Percentiles rank a stretch among this genome's conserved stretches.
Conservation (phyloP, 2,329 filamentous ascomycete genomes). For the Fusarium poae region DNA sequence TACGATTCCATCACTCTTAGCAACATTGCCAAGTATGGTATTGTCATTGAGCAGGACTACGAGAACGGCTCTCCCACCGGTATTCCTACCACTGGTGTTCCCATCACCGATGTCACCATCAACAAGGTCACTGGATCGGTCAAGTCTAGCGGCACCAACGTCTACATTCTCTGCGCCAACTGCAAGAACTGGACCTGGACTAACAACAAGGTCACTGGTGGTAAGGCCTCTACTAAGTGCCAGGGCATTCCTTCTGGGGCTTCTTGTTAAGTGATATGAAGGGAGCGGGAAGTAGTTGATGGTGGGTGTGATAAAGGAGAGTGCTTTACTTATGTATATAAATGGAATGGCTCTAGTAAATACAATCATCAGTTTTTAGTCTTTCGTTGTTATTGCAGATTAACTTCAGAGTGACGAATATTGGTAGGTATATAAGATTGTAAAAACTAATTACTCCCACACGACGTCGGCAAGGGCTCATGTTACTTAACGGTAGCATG, state of each 20-base stretch:
- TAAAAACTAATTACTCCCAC: too few species aligned
- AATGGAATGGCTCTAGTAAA: not conserved
- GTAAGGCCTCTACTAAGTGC: constrained; percentile 55
- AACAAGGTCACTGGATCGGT: constrained; percentile 60
- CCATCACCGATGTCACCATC: constrained; percentile 64
- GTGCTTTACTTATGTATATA: not conserved
- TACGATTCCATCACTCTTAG: constrained; percentile 60
- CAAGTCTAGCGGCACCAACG: constrained; percentile 53
- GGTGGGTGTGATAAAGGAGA: not conserved
- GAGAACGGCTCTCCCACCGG: constrained; percentile 62
- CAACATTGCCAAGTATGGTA: constrained; percentile 58
- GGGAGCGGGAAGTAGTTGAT: not conserved
- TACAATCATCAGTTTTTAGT: not conserved
- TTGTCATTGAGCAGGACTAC: constrained; percentile 61
- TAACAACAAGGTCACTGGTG: constrained; percentile 63
- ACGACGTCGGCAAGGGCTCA: too few species aligned
- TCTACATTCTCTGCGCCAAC: constrained; percentile 67
- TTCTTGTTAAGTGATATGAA: constrained; percentile 35
- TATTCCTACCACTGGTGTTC: constrained; percentile 62
- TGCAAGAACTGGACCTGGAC: constrained; percentile 67
- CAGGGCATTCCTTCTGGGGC: constrained; percentile 47
- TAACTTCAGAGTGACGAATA: too few species aligned
- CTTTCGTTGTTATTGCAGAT: too few species aligned
- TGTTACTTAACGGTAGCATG: too few species aligned
- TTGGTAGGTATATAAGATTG: too few species aligned